phyloP scores from a whole-genome alignment of 768 basidiomycete genomes.

The Mrakia frigida region DNA sequence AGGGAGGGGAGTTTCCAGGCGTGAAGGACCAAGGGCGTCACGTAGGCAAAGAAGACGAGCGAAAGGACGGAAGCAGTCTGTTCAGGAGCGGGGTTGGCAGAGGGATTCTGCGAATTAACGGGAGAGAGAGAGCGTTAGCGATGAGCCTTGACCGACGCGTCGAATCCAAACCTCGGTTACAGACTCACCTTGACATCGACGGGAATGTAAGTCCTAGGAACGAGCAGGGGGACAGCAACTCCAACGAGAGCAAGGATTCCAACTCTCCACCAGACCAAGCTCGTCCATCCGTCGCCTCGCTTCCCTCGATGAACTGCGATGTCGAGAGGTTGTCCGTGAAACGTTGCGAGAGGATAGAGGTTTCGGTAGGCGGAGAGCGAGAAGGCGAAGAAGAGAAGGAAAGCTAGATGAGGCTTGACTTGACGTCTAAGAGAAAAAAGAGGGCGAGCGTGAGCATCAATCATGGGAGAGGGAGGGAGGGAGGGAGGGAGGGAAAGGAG shows the following conservation, averaged over 20 bases:
- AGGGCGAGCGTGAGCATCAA: background rate
- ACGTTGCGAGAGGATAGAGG: background rate
- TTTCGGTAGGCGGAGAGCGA: conserved; percentile 7
- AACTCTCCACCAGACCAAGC: conserved; percentile 15
- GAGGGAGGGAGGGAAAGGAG: no score
- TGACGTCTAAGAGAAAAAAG: background rate
- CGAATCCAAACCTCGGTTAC: no score
- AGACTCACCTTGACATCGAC: background rate
- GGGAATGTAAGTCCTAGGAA: background rate
- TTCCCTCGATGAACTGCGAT: conserved; percentile 15
- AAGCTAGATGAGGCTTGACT: conserved; percentile 1
- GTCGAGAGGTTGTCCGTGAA: background rate
- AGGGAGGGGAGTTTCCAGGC: conserved; percentile 39
- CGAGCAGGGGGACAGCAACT: background rate
- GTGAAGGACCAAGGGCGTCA: conserved; percentile 39
- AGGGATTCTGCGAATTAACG: background rate
- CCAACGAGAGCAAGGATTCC: background rate
- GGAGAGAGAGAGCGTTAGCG: background rate
- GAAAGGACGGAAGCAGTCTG: background rate
- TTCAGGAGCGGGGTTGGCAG: background rate
- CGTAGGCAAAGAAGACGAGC: conserved; percentile 17
- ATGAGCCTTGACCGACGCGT: background rate
- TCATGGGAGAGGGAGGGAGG: background rate
- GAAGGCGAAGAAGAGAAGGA: conserved; percentile 13
- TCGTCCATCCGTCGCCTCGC: background rate